Conservation (phyloP, 352 stramenopile species). For the Pythium coloratum region DNA sequence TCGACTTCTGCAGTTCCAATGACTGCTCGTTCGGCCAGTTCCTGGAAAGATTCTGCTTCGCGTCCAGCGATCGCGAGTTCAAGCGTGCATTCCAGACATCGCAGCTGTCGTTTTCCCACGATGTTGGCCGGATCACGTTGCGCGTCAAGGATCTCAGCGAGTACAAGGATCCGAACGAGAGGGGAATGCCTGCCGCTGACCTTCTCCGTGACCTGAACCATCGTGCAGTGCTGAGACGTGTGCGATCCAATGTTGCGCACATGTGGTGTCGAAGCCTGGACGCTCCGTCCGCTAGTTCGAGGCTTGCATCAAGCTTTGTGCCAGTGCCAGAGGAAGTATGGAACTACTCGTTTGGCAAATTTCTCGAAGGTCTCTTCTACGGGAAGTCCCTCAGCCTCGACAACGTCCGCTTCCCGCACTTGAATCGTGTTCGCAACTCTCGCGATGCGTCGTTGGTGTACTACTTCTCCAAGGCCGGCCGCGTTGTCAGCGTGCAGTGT, state of each 20-base stretch:
- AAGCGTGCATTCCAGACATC: slow-evolving; percentile 78
- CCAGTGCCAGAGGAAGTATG: slow-evolving; percentile 64
- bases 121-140: slow-evolving; percentile 71
- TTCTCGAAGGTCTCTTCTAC: slow-evolving; percentile 85
- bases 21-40: slow-evolving; percentile 87
- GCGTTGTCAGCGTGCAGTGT: slow-evolving; percentile 76
- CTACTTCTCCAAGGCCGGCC: slow-evolving; percentile 74
- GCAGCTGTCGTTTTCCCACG: slow-evolving; percentile 83
- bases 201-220: slow-evolving; percentile 66
- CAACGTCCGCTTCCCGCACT: slow-evolving; percentile 61
- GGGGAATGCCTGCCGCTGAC: slow-evolving; percentile 47
- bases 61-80: slow-evolving; percentile 64
- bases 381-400: slow-evolving; percentile 77
- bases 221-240: slow-evolving; percentile 50
- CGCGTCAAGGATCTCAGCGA: slow-evolving; percentile 71
- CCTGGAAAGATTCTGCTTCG: slow-evolving; percentile 78
- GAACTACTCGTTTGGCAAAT: slow-evolving; percentile 89
- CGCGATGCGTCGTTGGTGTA: slow-evolving; percentile 69
- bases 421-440: slow-evolving; percentile 51
- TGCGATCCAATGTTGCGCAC: slow-evolving; percentile 62
- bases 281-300: slow-evolving; percentile 22
- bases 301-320: slow-evolving; percentile 57
- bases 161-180: slow-evolving; percentile 62
- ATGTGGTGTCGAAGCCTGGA: slow-evolving; percentile 68
- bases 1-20: slow-evolving; percentile 85